A percentile compares a stretch with the other conserved stretches of the same genome.
Evolutionary conservation across 2,329 filamentous ascomycete genomes (phyloP).

Genomic region (Aspergillus sp.): DNA sequence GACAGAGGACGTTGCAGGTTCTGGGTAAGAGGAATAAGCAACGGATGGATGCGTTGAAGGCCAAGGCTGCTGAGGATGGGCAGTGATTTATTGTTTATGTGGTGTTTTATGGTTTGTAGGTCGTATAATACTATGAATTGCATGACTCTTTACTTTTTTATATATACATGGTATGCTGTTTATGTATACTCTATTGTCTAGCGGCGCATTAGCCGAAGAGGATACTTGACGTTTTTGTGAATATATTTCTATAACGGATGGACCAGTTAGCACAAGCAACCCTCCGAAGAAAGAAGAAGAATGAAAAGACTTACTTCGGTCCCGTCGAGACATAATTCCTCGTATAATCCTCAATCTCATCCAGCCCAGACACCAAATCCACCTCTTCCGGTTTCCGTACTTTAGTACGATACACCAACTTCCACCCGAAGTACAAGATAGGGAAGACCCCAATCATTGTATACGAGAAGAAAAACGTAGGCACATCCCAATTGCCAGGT

Average conservation of each 20-base stretch:
- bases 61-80: constrained; percentile 28
- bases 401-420: constrained; percentile 57
- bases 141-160: too few species aligned
- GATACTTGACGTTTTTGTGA: constrained; percentile 4
- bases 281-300: neutral
- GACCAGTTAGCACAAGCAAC: neutral
- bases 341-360: constrained; percentile 61
- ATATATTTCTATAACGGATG: constrained; percentile 14
- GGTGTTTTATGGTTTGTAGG: neutral
- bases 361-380: constrained; percentile 55
- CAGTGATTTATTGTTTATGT: neutral
- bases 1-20: constrained; percentile 57
- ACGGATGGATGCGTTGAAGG: constrained; percentile 50
- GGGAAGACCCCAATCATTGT: constrained; percentile 66
- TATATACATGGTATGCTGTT: too few species aligned
- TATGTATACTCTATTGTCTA: neutral
- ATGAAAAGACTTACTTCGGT: constrained; percentile 40
- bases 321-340: constrained; percentile 49
- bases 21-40: constrained; percentile 61
- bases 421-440: constrained; percentile 62
- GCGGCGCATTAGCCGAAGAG: neutral
- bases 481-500: constrained; percentile 57
- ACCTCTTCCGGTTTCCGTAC: constrained; percentile 50
- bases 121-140: neutral
- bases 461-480: constrained; percentile 69